Evolutionary conservation across 2,329 filamentous ascomycete species (phyloP).

Genomic region (Davidsoniella neocaledoniae): DNA sequence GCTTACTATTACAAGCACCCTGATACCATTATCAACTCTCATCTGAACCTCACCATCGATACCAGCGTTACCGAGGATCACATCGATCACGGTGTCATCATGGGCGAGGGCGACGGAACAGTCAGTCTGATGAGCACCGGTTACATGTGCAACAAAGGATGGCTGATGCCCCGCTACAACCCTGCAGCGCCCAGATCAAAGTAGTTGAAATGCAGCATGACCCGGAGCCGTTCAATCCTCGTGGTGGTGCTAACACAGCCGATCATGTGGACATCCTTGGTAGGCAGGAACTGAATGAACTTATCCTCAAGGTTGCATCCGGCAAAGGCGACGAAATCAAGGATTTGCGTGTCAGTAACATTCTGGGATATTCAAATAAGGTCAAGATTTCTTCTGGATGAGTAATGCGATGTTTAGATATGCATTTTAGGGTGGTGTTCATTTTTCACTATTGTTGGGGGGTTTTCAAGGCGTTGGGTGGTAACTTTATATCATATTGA

Average conservation of each 20-base stretch:
- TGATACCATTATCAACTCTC: slow-evolving; percentile 47
- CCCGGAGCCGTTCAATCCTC: slow-evolving; percentile 76
- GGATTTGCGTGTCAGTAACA: slow-evolving; percentile 64
- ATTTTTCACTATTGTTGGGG: neutral
- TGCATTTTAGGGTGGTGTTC: neutral
- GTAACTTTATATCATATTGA: neutral
- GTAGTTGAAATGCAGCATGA: slow-evolving; percentile 95
- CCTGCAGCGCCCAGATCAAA: slow-evolving; percentile 64
- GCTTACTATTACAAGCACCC: slow-evolving; percentile 72
- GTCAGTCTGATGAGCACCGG: slow-evolving; percentile 83
- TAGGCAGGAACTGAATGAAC: slow-evolving; percentile 72
- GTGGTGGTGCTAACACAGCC: slow-evolving; percentile 53
- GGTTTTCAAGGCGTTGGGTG: neutral
- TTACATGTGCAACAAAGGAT: slow-evolving; percentile 95
- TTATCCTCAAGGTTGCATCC: slow-evolving; percentile 72
- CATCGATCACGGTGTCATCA: slow-evolving; percentile 76
- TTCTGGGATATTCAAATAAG: slow-evolving; percentile 63
- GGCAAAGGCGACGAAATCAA: slow-evolving; percentile 67
- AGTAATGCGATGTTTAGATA: neutral
- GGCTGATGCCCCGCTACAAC: slow-evolving; percentile 88
- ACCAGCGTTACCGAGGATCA: slow-evolving; percentile 41
- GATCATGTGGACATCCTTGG: slow-evolving; percentile 97
- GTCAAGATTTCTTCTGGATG: slow-evolving; percentile 65
- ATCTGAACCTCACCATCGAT: slow-evolving; percentile 59
- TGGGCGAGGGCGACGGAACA: slow-evolving; percentile 92